Conservation (phyloP, 805 yeast species). For the Ogataea minuta region DNA sequence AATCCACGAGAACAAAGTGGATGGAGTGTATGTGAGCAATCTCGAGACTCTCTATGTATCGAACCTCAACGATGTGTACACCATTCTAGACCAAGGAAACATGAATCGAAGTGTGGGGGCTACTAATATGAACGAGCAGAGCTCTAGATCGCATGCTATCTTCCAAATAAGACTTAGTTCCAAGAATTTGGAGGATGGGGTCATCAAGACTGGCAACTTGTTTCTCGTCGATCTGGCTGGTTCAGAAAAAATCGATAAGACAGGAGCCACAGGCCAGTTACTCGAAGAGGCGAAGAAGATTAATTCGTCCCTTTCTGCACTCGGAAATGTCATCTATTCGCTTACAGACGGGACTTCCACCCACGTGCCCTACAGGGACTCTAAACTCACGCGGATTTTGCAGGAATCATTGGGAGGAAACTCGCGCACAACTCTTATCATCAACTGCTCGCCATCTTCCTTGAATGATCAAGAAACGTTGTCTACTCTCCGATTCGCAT, state of each 20-base stretch:
- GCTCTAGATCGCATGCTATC: constrained; percentile 80
- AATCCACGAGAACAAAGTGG: constrained; percentile 61
- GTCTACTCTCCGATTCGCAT: constrained; percentile 72
- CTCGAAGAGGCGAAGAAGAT: constrained; percentile 83
- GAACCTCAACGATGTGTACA: constrained; percentile 55
- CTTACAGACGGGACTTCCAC: constrained; percentile 66
- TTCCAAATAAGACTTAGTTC: constrained; percentile 69
- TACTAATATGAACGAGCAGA: constrained; percentile 69
- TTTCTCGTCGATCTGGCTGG: constrained; percentile 86
- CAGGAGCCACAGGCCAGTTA: constrained; percentile 74
- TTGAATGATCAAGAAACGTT: constrained; percentile 61
- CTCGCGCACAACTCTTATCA: constrained; percentile 68
- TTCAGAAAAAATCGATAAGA: constrained; percentile 72
- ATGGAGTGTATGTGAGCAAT: constrained; percentile 73
- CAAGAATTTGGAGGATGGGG: constrained; percentile 51
- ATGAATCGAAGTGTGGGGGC: constrained; percentile 52
- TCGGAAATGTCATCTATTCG: constrained; percentile 79
- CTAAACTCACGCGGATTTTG: constrained; percentile 72
- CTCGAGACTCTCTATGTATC: constrained; percentile 61
- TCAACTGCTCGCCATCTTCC: constrained; percentile 68
- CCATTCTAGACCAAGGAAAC: constrained; percentile 58
- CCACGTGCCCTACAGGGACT: constrained; percentile 74
- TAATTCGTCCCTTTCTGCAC: constrained; percentile 70
- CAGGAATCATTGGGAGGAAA: constrained; percentile 84
- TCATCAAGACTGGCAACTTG: constrained; percentile 59